Percentiles rank a stretch among this genome's conserved stretches.
Conservation (phyloP, 2,329 filamentous ascomycete species). For the Botrytis fabae region DNA sequence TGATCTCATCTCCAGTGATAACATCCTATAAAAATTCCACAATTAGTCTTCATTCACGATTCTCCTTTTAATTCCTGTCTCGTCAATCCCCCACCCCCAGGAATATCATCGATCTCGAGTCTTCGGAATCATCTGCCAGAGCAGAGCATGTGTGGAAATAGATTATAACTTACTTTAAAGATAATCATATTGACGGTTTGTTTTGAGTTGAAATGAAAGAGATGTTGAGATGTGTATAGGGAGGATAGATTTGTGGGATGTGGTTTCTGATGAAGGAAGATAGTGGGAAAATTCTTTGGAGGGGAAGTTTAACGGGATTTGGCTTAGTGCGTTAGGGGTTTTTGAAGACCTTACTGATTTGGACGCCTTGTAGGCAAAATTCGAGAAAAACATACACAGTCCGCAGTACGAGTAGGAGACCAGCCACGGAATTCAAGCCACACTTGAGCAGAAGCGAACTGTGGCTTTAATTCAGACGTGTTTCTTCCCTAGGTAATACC, state of each 20-base stretch:
- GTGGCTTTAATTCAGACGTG: background rate
- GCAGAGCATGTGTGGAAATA: slow-evolving; percentile 9
- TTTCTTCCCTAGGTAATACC: background rate
- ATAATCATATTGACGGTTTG: slow-evolving; percentile 53
- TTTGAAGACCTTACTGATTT: slow-evolving; percentile 3
- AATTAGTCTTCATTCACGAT: slow-evolving; percentile 23
- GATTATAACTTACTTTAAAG: slow-evolving; percentile 49
- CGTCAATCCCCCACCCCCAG: background rate
- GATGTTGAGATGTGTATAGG: background rate
- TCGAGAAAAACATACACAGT: background rate
- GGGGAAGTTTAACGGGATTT: slow-evolving; percentile 20
- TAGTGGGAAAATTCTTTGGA: slow-evolving; percentile 23
- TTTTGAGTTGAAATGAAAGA: background rate
- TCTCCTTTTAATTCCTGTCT: background rate
- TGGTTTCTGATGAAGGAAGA: slow-evolving; percentile 13
- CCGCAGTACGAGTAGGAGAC: background rate
- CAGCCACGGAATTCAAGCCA: background rate
- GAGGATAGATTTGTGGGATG: slow-evolving; percentile 9
- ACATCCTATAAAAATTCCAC: slow-evolving; percentile 65
- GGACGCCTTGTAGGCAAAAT: background rate
- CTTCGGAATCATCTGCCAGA: slow-evolving; percentile 9
- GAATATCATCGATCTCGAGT: background rate
- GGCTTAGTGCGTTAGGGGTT: background rate
- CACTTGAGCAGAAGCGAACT: background rate
- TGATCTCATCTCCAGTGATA: slow-evolving; percentile 87